Evolutionary conservation across 2,329 filamentous ascomycete genomes (phyloP).

Genomic region (Aspergillus latus): DNA sequence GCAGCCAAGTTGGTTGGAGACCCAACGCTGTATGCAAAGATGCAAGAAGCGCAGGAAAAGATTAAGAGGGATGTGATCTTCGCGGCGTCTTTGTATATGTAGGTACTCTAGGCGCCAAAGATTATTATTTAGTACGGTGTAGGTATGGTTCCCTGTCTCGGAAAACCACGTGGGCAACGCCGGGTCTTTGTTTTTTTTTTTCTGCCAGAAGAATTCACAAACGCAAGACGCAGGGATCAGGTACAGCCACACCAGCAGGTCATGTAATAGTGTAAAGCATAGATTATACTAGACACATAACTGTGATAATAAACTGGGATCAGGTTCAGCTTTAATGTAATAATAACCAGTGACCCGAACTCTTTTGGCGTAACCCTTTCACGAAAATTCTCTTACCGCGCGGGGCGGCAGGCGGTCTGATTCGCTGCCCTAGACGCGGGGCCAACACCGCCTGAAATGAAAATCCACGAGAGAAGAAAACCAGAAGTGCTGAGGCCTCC

Average conservation of each 20-base stretch:
- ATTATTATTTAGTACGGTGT: neutral
- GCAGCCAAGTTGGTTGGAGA: conserved; percentile 94
- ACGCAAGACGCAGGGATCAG: neutral
- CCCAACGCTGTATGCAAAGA: conserved; percentile 89
- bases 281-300: neutral
- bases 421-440: conserved; percentile 29
- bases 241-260: neutral
- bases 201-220: conserved; percentile 15
- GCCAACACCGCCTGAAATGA: conserved; percentile 22
- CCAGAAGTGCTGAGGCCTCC: conserved; percentile 16
- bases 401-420: conserved; percentile 25
- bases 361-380: neutral
- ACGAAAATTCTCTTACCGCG: conserved; percentile 27
- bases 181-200: conserved; percentile 11
- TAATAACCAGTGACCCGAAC: neutral
- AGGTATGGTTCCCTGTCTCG: conserved; percentile 2
- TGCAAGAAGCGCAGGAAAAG: conserved; percentile 95
- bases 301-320: neutral
- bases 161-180: conserved; percentile 16
- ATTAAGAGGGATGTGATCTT: conserved; percentile 96
- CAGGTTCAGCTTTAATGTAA: neutral
- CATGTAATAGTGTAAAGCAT: neutral
- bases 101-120: neutral
- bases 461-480: conserved; percentile 30
- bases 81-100: conserved; percentile 86